A percentile compares a stretch with the other conserved stretches of the same genome.
These are phyloP conservation scores for Pythium brachiatum DNA, from an alignment of 352 stramenopile genomes.

Conservation along the genomic window DNA sequence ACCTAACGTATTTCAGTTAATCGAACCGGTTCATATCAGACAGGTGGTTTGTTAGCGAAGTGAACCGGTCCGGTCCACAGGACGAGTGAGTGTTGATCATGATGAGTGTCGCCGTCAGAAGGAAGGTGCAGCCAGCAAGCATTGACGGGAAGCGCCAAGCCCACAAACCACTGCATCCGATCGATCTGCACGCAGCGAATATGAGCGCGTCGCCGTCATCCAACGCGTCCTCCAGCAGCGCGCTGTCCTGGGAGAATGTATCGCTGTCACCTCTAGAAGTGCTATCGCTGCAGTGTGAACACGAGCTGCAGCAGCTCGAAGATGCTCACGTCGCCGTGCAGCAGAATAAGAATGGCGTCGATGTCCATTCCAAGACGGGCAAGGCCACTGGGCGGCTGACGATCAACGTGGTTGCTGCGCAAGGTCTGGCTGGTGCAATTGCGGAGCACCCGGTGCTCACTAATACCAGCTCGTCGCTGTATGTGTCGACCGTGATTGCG, in stretches of 20 bases:
- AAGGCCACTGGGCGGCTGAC: slow-evolving; percentile 54
- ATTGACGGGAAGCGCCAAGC: slow-evolving; percentile 19
- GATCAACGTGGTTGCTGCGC: slow-evolving; percentile 48
- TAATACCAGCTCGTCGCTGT: slow-evolving; percentile 31
- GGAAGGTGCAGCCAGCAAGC: slow-evolving; percentile 1
- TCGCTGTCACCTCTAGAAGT: slow-evolving; percentile 67
- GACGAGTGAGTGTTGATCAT: neutral
- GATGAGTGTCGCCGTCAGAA: slow-evolving; percentile 3
- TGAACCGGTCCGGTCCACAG: slow-evolving; percentile 5
- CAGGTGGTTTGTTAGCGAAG: neutral
- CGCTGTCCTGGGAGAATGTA: slow-evolving; percentile 78
- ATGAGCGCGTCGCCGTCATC: slow-evolving; percentile 33
- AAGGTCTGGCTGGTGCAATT: slow-evolving; percentile 35
- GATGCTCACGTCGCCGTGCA: slow-evolving; percentile 34
- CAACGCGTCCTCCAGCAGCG: slow-evolving; percentile 46
- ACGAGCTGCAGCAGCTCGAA: slow-evolving; percentile 58
- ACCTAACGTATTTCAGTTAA: neutral
- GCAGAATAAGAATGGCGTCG: slow-evolving; percentile 80
- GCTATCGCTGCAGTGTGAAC: slow-evolving; percentile 67
- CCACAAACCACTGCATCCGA: slow-evolving; percentile 22
- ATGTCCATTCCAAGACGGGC: slow-evolving; percentile 47
- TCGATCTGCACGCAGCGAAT: too few relatives aligned
- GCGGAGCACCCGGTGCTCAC: slow-evolving; percentile 33
- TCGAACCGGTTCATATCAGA: neutral
- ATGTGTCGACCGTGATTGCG: slow-evolving; percentile 59